These are phyloP conservation scores for Filosporella fistucella DNA, from an alignment of 495 filamentous ascomycete genomes.

Conservation along the genomic window DNA sequence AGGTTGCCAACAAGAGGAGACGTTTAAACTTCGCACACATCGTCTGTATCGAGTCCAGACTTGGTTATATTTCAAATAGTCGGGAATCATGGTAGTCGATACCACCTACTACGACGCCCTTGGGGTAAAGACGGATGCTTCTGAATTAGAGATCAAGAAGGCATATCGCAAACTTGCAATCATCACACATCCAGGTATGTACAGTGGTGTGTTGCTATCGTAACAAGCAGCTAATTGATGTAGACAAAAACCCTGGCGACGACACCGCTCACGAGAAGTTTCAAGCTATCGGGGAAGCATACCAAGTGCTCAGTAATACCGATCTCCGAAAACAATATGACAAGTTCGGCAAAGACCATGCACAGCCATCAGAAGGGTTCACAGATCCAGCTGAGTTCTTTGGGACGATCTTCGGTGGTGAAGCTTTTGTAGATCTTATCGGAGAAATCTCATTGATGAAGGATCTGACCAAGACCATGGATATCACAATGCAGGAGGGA, in stretches of 20 bases:
- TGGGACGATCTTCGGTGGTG: slow-evolving; percentile 95
- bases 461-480: slow-evolving; percentile 84
- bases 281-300: slow-evolving; percentile 94
- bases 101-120: slow-evolving; percentile 88
- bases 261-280: slow-evolving; percentile 91
- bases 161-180: slow-evolving; percentile 98
- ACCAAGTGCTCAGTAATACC: slow-evolving; percentile 88
- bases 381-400: slow-evolving; percentile 98
- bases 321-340: slow-evolving; percentile 90
- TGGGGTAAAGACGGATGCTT: slow-evolving; percentile 80
- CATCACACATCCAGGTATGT: slow-evolving; percentile 54
- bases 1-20: no score
- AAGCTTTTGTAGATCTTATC: slow-evolving; percentile 89
- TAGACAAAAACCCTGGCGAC: slow-evolving; percentile 98
- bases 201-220: not conserved
- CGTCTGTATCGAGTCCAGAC: no score
- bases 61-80: no score
- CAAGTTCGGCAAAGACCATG: slow-evolving; percentile 91
- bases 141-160: slow-evolving; percentile 98
- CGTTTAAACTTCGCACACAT: no score
- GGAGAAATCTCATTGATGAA: slow-evolving; percentile 92
- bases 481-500: slow-evolving; percentile 74
- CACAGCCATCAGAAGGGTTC: slow-evolving; percentile 84
- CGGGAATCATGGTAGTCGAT: slow-evolving; percentile 68
- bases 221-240: not conserved